Percentiles rank a stretch among this genome's conserved stretches.
Conservation (phyloP, 2,329 filamentous ascomycete genomes). For the Esteya vermicola region DNA sequence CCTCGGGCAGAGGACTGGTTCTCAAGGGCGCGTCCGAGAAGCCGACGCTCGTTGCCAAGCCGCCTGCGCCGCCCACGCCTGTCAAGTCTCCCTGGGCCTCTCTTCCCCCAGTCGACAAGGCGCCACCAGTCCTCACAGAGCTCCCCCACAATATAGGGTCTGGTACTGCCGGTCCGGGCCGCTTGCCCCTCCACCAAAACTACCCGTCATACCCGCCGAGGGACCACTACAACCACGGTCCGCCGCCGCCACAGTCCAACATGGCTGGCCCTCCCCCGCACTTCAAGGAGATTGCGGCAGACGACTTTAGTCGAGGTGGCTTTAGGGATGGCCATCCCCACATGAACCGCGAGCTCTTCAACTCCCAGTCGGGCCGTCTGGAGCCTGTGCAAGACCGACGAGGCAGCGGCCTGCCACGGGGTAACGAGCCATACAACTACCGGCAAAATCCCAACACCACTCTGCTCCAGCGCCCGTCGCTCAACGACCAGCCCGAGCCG, state of each 20-base stretch:
- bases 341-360: conserved; percentile 67
- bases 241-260: too few relatives aligned
- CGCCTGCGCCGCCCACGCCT: conserved; percentile 50
- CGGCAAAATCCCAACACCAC: conserved; percentile 47
- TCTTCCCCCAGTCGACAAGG: conserved; percentile 71
- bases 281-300: conserved; percentile 77
- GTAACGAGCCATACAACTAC: conserved; percentile 49
- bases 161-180: not conserved
- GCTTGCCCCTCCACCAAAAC: conserved; percentile 1
- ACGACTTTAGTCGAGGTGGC: conserved; percentile 76
- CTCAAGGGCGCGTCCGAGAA: conserved; percentile 57
- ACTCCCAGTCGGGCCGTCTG: conserved; percentile 88
- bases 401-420: conserved; percentile 50
- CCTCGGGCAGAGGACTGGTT: conserved; percentile 46
- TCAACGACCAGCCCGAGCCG: conserved; percentile 56
- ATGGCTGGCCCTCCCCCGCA: conserved; percentile 25
- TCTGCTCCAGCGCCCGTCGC: conserved; percentile 59
- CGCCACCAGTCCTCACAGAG: conserved; percentile 54
- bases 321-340: conserved; percentile 59
- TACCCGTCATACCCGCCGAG: conserved; percentile 2
- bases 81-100: conserved; percentile 86
- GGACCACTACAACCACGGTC: conserved; percentile 37
- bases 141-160: conserved; percentile 13
- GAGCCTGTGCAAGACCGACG: conserved; percentile 76
- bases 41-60: conserved; percentile 59